Evolutionary conservation across 257 asterid species (phyloP), one percentile per base, ranked within the genome.

Genomic region (Rehmannia glutinosa): DNA sequence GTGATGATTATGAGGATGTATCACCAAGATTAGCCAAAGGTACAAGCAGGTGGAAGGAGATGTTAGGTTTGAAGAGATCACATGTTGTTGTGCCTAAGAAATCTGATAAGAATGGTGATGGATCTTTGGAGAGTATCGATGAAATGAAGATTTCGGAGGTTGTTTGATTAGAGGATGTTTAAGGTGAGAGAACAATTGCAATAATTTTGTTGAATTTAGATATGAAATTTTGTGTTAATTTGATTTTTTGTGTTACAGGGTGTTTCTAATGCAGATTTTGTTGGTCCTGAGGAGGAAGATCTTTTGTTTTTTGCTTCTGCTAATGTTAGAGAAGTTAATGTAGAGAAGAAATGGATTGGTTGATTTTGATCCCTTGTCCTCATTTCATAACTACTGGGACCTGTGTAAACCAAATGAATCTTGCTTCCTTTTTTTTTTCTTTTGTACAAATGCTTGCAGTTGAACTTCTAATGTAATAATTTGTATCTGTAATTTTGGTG

Each of bases 31-130:
- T 75, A 1, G 32, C 66, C 8, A 84, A 71, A 54, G 80, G 80
- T 3, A 28, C 71, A 2, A 61, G 86, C 66, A 58, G 89, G 59
- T 91, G 95, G 98, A 91, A 67, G 84, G 94, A 86, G 73, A 84
- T 83, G 24, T 70, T 91, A 7, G 88, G 95, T 35, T 55, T 86
- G 0, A 87, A 77, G 75, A 86, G 91, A 75, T 57, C 88, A 55
- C 75, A 67, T 13, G 36, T 56, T 7, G 27, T 61, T 63, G 36
- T 52, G 3, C 74, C 77, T 6, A 86, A 82, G 77, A 91, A 79
- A 73, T 23, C 73, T 16, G 79, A 71, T 17, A 78, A 64, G 60
- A 58, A 36, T 52, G 50, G 36, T 53, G 78, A 71, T 27, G 83
- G 79, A 23, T 73, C 66, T 47, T 75, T 83, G 60, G 89, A 78